Base-by-base conservation (phyloP, 768 basidiomycete species). In the Terana coerulea region DNA sequence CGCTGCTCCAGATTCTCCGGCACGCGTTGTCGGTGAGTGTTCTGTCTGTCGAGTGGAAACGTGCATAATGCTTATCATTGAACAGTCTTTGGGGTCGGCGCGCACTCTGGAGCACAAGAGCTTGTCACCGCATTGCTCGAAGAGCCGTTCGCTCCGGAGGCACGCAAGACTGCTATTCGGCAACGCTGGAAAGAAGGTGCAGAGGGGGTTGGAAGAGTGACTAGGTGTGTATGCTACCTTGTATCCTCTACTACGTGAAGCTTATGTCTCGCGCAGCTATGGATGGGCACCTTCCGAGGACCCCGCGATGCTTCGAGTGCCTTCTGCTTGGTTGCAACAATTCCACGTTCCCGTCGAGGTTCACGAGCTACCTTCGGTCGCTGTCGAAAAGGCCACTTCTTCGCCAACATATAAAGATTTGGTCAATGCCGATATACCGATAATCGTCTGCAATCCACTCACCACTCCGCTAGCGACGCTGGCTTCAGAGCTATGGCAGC, bases 101-200 rank as follows among this genome's bases (percentile, higher is more conserved):
- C 78, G 59, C 75, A 71, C 64, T 75, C 84, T 17, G 73, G 72
- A 31, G 72, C 80, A 6, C 69, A 69, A 31, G 80, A 84, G 26
- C 67, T 91, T 3, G 78, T 91, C 17, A 81, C 81, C 4, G 86
- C 87, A 6, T 72, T 91, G 30, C 70, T 91, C 14, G 78, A 84
- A 37, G 82, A 90, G 48, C 88, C 88, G 12, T 77, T 91, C 56
- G 71, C 74, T 2, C 78, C 80, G n/a, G 76, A 80, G 55, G 59
- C 64, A 3, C 72, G 76, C 52, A 74, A 70, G 44, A 66, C 70
- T 28, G 59, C 61, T 7, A 59, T 87, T 21, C 73, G 71, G 47
- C 61, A 70, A 34, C 73, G 87, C 28, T 85, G 86, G 81, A 63
- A 61, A 24, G 47, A 33, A 9, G 48, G 24, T 15, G 49, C 48